Evolutionary conservation across 176 grass and related monocot genomes (phyloP).

Genomic region (Avena atlantica): DNA sequence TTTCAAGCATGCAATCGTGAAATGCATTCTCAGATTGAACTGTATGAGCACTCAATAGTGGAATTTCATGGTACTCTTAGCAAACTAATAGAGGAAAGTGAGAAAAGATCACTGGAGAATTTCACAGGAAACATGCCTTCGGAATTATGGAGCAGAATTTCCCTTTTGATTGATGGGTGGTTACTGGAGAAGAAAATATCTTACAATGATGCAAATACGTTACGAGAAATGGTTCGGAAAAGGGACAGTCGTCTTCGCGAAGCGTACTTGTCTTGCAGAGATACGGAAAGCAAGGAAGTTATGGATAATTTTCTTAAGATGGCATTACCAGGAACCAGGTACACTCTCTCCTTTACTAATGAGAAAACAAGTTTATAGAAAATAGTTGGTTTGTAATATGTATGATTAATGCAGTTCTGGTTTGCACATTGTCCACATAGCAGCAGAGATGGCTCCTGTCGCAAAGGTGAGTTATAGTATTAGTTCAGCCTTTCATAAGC

Average conservation of each 20-base stretch:
- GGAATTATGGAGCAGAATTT: slow-evolving; percentile 85
- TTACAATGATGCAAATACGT: slow-evolving; percentile 56
- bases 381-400: slow-evolving; percentile 14
- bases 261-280: slow-evolving; percentile 74
- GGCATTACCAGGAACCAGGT: slow-evolving; percentile 69
- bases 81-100: slow-evolving; percentile 78
- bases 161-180: slow-evolving; percentile 85
- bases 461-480: slow-evolving; percentile 73
- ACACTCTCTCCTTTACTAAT: slow-evolving; percentile 32
- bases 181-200: slow-evolving; percentile 94
- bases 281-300: slow-evolving; percentile 70
- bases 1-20: slow-evolving; percentile 68
- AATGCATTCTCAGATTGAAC: slow-evolving; percentile 76
- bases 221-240: slow-evolving; percentile 81
- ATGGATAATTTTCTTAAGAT: slow-evolving; percentile 80
- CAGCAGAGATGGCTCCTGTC: slow-evolving; percentile 98
- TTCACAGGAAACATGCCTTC: slow-evolving; percentile 59
- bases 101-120: slow-evolving; percentile 57
- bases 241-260: slow-evolving; percentile 74
- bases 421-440: slow-evolving; percentile 92
- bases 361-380: slow-evolving; percentile 16
- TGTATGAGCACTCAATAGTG: slow-evolving; percentile 79
- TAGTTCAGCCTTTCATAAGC: slow-evolving; percentile 36
- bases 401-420: slow-evolving; percentile 66
- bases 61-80: slow-evolving; percentile 79